Evolutionary conservation across 2,329 filamentous ascomycete species (phyloP).

Genomic region (Reticulascus tulasneorum): DNA sequence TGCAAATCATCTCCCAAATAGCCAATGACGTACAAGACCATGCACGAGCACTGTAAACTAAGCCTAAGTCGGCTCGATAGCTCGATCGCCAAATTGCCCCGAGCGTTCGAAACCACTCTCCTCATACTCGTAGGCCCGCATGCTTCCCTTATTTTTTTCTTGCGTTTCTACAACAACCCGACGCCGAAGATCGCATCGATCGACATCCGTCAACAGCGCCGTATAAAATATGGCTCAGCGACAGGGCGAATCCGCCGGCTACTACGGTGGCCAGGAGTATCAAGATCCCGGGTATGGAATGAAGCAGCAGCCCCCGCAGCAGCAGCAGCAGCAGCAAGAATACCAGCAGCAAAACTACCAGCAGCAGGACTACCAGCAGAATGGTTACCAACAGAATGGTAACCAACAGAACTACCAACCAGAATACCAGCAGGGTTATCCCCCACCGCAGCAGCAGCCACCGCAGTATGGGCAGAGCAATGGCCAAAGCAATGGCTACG

Average conservation of each 20-base stretch:
- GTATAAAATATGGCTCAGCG: constrained; percentile 10
- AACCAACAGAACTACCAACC: constrained; percentile 21
- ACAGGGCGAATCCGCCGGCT: constrained; percentile 12
- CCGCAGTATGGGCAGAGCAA: constrained; percentile 11
- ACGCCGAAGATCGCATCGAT: neutral
- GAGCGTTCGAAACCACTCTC: neutral
- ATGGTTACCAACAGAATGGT: constrained; percentile 14
- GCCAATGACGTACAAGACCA: neutral
- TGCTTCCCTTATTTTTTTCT: neutral
- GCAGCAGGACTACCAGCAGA: constrained; percentile 17
- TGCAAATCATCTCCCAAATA: constrained; percentile 3
- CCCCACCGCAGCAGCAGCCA: constrained; percentile 19
- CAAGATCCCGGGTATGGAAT: too few species aligned
- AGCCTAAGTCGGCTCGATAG: neutral
- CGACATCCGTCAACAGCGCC: neutral
- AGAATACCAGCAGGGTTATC: constrained; percentile 22
- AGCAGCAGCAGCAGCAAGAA: constrained; percentile 16
- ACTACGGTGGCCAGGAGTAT: constrained; percentile 11
- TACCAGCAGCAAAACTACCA: constrained; percentile 25
- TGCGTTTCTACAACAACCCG: neutral
- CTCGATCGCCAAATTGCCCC: too few species aligned
- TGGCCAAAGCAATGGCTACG: constrained; percentile 24
- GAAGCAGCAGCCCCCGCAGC: constrained; percentile 3
- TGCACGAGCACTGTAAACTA: neutral
- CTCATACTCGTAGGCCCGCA: neutral